Conservation (phyloP, 2,329 filamentous ascomycete genomes). For the Chaetomiaceae sp. region DNA sequence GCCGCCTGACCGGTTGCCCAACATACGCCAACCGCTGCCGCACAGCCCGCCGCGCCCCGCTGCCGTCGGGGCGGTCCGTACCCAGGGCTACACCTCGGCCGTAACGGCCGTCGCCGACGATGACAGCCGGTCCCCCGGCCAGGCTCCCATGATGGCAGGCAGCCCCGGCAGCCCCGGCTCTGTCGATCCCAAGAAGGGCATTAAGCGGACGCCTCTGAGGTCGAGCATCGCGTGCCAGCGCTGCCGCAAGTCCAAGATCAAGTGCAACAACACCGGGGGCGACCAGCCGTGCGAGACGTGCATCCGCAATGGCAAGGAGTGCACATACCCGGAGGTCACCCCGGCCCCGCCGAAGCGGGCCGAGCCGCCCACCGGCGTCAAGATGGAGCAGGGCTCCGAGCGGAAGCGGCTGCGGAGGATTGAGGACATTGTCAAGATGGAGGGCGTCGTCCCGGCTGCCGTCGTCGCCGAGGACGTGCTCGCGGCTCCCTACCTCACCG, state of each 20-base stretch:
- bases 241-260: constrained; percentile 77
- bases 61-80: constrained; percentile 15
- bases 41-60: constrained; percentile 22
- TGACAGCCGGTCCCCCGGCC: constrained; percentile 19
- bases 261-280: constrained; percentile 74
- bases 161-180: constrained; percentile 22
- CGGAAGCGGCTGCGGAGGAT: constrained; percentile 43
- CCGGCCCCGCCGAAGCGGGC: constrained; percentile 37
- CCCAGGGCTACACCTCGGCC: constrained; percentile 10
- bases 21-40: constrained; percentile 23
- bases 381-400: constrained; percentile 41
- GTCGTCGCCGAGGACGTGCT: constrained; percentile 52
- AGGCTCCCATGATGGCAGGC: constrained; percentile 31
- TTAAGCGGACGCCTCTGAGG: constrained; percentile 52
- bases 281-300: constrained; percentile 69
- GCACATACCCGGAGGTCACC: constrained; percentile 58
- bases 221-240: constrained; percentile 73
- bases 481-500: constrained; percentile 55
- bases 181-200: constrained; percentile 36
- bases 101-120: constrained; percentile 17
- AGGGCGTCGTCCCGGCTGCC: constrained; percentile 31
- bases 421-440: constrained; percentile 37
- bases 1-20: constrained; percentile 15
- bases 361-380: constrained; percentile 32
- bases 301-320: constrained; percentile 63